Evolutionary conservation across 805 yeast species (phyloP).

Genomic region (Candida broadrunensis): DNA sequence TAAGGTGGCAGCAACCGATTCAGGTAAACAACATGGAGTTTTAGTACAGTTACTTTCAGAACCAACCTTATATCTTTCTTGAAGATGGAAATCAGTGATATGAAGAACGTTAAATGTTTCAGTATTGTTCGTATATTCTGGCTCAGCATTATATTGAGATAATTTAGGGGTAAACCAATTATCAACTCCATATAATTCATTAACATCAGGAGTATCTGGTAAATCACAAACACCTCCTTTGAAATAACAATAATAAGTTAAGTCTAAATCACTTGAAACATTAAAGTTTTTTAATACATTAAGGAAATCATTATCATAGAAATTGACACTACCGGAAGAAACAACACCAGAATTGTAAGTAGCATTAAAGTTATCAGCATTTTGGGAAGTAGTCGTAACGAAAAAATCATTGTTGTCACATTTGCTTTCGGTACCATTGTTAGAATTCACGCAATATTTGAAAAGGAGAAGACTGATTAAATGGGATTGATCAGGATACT

Average conservation of each 20-base stretch:
- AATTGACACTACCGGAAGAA: slow-evolving; percentile 25
- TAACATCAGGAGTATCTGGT: slow-evolving; percentile 52
- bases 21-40: slow-evolving; percentile 60
- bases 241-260: slow-evolving; percentile 54
- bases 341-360: slow-evolving; percentile 20
- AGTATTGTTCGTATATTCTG: slow-evolving; percentile 20
- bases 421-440: slow-evolving; percentile 25
- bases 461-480: slow-evolving; percentile 33
- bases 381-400: slow-evolving; percentile 29
- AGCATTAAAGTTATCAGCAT: slow-evolving; percentile 15
- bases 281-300: slow-evolving; percentile 35
- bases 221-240: slow-evolving; percentile 44
- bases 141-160: slow-evolving; percentile 20
- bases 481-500: slow-evolving; percentile 30
- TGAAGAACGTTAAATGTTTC: slow-evolving; percentile 60
- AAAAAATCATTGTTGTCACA: slow-evolving; percentile 38
- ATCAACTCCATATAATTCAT: slow-evolving; percentile 24
- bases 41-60: slow-evolving; percentile 54
- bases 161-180: slow-evolving; percentile 36
- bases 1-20: slow-evolving; percentile 35
- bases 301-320: slow-evolving; percentile 38
- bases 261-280: slow-evolving; percentile 32
- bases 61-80: slow-evolving; percentile 52
- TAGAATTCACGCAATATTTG: slow-evolving; percentile 28
- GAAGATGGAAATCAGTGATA: slow-evolving; percentile 63